Evolutionary conservation across 768 basidiomycete genomes (phyloP).

Genomic region (Mycena epipterygia): DNA sequence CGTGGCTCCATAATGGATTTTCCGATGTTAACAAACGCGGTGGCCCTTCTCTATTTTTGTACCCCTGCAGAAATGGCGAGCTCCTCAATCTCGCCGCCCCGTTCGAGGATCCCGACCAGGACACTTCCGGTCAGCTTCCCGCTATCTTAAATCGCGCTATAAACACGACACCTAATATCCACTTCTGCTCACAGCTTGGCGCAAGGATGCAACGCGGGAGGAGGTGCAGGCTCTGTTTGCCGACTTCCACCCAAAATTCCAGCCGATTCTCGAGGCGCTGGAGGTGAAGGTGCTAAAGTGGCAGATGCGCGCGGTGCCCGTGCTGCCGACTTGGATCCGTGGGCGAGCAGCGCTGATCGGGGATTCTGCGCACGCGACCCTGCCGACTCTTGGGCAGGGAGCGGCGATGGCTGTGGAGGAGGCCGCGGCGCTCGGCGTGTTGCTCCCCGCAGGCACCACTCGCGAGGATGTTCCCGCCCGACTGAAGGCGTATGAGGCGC

Average conservation of each 20-base stretch:
- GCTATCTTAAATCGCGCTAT: neutral
- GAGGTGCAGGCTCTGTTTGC: neutral
- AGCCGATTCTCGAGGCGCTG: neutral
- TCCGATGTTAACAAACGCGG: neutral
- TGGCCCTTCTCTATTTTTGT: neutral
- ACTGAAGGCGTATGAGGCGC: neutral
- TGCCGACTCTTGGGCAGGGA: conserved; percentile 25
- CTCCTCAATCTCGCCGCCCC: neutral
- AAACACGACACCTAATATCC: neutral
- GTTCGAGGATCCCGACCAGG: conserved; percentile 9
- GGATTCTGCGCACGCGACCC: conserved; percentile 40
- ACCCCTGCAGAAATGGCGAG: neutral
- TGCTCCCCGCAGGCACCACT: conserved; percentile 2
- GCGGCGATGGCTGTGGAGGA: neutral
- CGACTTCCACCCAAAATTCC: conserved; percentile 6
- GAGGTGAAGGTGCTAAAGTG: neutral
- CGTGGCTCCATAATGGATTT: too few relatives aligned
- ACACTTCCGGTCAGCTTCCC: neutral
- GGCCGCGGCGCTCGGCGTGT: neutral
- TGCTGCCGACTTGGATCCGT: conserved; percentile 14
- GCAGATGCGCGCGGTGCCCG: conserved; percentile 3
- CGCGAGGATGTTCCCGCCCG: neutral
- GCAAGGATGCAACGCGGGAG: neutral
- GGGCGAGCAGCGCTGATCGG: conserved; percentile 6
- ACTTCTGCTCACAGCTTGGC: neutral